A percentile compares a stretch with the other conserved stretches of the same genome.
phyloP scores from a whole-genome alignment of 73 alveolate genomes.

The Effrenium voratum region DNA sequence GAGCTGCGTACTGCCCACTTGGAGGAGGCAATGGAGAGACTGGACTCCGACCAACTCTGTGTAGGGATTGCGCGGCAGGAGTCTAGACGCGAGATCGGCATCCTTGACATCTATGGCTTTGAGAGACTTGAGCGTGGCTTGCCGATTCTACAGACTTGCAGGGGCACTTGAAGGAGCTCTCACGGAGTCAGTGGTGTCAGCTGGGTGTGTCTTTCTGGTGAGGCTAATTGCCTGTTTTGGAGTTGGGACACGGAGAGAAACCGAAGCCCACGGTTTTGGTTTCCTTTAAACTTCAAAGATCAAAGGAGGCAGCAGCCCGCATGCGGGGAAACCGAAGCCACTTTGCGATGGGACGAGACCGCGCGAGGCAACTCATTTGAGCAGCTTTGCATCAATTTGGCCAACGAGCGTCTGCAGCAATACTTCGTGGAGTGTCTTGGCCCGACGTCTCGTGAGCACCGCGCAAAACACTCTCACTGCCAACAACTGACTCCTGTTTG shows the following conservation, averaged over 20 bases:
- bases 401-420: constrained; percentile 98
- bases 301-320: neutral
- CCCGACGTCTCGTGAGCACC: neutral
- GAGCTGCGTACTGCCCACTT: neutral
- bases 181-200: too few species aligned
- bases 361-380: constrained; percentile 97
- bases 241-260: neutral
- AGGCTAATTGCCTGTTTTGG: neutral
- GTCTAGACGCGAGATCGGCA: constrained; percentile 97
- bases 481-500: too few species aligned
- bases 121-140: constrained; percentile 97
- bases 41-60: too few species aligned
- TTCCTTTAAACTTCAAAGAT: neutral
- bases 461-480: neutral
- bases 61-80: too few species aligned
- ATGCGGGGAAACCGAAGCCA: neutral
- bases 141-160: too few species aligned
- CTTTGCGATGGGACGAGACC: neutral
- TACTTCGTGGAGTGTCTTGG: constrained; percentile 94
- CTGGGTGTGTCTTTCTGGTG: neutral
- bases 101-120: constrained; percentile 99
- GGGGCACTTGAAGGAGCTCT: too few species aligned
- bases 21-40: neutral
- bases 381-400: constrained; percentile 98
- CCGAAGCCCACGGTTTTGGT: neutral